These are phyloP conservation scores for Verticillium isaacii DNA, from an alignment of 2,329 filamentous ascomycete genomes.

Conservation along the genomic window DNA sequence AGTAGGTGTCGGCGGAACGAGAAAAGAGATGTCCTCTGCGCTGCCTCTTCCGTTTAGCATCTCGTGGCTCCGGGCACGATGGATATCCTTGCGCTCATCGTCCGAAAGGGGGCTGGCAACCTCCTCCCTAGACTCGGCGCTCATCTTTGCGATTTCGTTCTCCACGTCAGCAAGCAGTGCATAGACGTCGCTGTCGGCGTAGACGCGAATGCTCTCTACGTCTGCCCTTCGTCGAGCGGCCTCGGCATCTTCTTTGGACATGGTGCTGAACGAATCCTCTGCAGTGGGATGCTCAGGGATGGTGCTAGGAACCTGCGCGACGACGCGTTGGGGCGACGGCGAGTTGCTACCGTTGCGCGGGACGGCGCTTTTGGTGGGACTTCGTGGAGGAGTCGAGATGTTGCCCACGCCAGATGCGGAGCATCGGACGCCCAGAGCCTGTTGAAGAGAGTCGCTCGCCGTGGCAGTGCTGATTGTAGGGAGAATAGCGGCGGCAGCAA, in stretches of 20 bases:
- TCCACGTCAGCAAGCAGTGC: constrained; percentile 64
- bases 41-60: constrained; percentile 26
- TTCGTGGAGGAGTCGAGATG: constrained; percentile 54
- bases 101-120: constrained; percentile 26
- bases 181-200: constrained; percentile 63
- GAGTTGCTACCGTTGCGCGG: constrained; percentile 31
- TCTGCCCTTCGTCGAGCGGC: constrained; percentile 29
- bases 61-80: constrained; percentile 48
- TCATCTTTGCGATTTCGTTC: constrained; percentile 48
- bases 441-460: constrained; percentile 35
- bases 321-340: constrained; percentile 45
- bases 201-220: constrained; percentile 63
- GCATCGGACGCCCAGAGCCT: constrained; percentile 33
- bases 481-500: constrained; percentile 65
- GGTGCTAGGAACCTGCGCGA: constrained; percentile 50
- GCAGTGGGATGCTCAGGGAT: constrained; percentile 47
- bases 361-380: constrained; percentile 44
- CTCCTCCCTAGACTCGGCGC: constrained; percentile 21
- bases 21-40: constrained; percentile 21
- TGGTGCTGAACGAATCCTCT: constrained; percentile 25
- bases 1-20: constrained; percentile 17
- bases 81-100: constrained; percentile 33
- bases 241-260: constrained; percentile 18
- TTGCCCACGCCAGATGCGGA: constrained; percentile 29
- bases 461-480: constrained; percentile 24